Conservation (phyloP, 1,284 basidiomycete species). For the Rhodofomes roseus region DNA sequence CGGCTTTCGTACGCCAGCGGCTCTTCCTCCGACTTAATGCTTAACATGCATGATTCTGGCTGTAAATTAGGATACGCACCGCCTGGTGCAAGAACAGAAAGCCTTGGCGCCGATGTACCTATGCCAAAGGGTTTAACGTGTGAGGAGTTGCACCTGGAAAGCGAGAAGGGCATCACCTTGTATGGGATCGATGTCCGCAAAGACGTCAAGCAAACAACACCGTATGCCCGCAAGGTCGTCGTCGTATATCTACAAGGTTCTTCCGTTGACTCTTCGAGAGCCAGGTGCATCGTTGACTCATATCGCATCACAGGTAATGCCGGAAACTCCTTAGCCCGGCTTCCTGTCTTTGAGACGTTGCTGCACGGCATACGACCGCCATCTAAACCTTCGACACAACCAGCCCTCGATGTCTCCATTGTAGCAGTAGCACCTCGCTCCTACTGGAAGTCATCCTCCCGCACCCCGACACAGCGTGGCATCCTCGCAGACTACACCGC, state of each 20-base stretch:
- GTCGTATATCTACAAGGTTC: conserved; percentile 39
- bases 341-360: conserved; percentile 40
- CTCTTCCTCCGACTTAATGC: too few species aligned
- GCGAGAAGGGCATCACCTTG: conserved; percentile 20
- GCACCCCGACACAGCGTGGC: conserved; percentile 34
- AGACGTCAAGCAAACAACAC: neutral
- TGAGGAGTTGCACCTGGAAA: conserved; percentile 27
- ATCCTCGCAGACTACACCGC: conserved; percentile 38
- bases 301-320: conserved; percentile 39
- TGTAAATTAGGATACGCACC: conserved; percentile 39
- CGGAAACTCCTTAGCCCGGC: conserved; percentile 44
- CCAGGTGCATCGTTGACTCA: neutral
- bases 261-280: neutral
- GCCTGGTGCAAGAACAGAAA: conserved; percentile 36
- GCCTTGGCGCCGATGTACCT: conserved; percentile 22
- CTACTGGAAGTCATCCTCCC: conserved; percentile 37
- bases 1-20: too few species aligned
- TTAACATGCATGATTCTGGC: neutral
- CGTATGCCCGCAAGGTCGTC: conserved; percentile 17
- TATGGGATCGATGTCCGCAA: conserved; percentile 26
- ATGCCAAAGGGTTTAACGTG: conserved; percentile 25
- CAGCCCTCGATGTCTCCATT: conserved; percentile 20
- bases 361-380: conserved; percentile 7
- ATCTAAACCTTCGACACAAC: neutral
- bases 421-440: conserved; percentile 39